Base-by-base conservation (phyloP, 2,329 filamentous ascomycete genomes). In the Fusarium chlamydosporum region DNA sequence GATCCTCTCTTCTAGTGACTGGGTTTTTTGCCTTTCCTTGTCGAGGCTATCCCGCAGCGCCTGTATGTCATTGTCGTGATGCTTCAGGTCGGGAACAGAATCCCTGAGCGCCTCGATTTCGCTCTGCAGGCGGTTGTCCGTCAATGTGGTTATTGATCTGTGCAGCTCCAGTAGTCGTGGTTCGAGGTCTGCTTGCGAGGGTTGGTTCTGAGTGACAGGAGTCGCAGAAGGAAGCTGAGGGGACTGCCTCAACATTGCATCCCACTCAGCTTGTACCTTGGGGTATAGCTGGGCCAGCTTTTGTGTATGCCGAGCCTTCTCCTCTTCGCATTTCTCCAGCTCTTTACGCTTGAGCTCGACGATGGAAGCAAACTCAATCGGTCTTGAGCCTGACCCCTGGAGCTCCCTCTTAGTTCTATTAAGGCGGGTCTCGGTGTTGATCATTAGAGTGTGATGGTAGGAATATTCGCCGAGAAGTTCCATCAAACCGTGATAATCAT, bases 401-500 rank as follows among this genome's bases (percentile, higher is more conserved):
- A 67, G 54, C 15, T 74, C 72, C 16, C 10, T 12, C 13, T 52
- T 52, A 8, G 67, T 31, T 33, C 48, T 73, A 43, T 61, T 68
- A 13, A 61, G 62, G 31, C 52, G 69, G 11, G 62, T 71, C 6
- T 65, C 65, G 18, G 71, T 67, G 4, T 56, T 43, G 8, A 69
- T 61, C 43, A 67, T 59, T 18, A 70, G 60, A 35, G 64, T 64
- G 16, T 55, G 72, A 52, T 64, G 70, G 43, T 53, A 51, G 6
- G 70, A 58, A 43, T 70, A 70, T 9, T 77, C 69, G 23, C 65
- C 70, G 8, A 77, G n/a, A 3, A 71, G 34, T 13, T 75, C 70
- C 16, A 68, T 56, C 3, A 76, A 13, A 4, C 13, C 27, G 51
- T 72, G 38, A 65, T 33, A 52, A 4, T 67, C 53, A 16, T 26